Percentiles rank a stretch among this genome's conserved stretches.
These are phyloP conservation scores for Geranium rotundifolium DNA, from an alignment of 345 rosid species.

Conservation along the genomic window DNA sequence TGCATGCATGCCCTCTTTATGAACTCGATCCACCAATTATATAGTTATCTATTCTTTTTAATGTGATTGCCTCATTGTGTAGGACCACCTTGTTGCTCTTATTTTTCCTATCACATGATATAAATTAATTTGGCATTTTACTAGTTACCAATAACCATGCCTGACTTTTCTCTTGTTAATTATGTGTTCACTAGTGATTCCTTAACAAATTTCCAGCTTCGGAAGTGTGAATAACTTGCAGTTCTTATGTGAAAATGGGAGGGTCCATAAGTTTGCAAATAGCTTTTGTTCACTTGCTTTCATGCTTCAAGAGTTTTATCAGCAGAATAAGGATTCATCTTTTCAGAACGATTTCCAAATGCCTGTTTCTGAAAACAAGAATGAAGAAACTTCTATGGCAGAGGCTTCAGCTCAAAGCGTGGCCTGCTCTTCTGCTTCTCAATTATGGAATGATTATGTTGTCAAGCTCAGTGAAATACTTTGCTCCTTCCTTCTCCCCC, in stretches of 20 bases:
- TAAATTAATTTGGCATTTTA: not conserved
- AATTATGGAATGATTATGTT: slow-evolving; percentile 42
- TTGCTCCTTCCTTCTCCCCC: slow-evolving; percentile 45
- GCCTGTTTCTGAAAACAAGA: slow-evolving; percentile 12
- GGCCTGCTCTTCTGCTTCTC: slow-evolving; percentile 24
- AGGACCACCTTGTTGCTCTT: not conserved
- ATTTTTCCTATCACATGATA: not conserved
- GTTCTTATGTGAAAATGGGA: slow-evolving; percentile 62
- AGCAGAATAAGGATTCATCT: slow-evolving; percentile 21
- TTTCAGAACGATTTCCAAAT: slow-evolving; percentile 16
- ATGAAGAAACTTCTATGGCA: slow-evolving; percentile 10
- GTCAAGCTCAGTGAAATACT: slow-evolving; percentile 41
- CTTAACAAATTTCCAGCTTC: slow-evolving; percentile 50
- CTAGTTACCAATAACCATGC: not conserved
- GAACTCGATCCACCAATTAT: not conserved
- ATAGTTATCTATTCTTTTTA: not conserved
- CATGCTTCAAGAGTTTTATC: slow-evolving; percentile 45
- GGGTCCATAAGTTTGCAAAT: slow-evolving; percentile 66
- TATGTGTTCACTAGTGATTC: slow-evolving; percentile 13
- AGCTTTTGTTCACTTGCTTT: slow-evolving; percentile 64
- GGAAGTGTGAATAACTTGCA: slow-evolving; percentile 61
- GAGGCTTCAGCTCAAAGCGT: slow-evolving; percentile 20
- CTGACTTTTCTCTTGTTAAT: slow-evolving; percentile 1
- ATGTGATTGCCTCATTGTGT: not conserved
- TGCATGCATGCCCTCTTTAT: slow-evolving; percentile 5